Evolutionary conservation across 495 filamentous ascomycete genomes (phyloP).

Genomic region (Thermothielavioides terrestris): DNA sequence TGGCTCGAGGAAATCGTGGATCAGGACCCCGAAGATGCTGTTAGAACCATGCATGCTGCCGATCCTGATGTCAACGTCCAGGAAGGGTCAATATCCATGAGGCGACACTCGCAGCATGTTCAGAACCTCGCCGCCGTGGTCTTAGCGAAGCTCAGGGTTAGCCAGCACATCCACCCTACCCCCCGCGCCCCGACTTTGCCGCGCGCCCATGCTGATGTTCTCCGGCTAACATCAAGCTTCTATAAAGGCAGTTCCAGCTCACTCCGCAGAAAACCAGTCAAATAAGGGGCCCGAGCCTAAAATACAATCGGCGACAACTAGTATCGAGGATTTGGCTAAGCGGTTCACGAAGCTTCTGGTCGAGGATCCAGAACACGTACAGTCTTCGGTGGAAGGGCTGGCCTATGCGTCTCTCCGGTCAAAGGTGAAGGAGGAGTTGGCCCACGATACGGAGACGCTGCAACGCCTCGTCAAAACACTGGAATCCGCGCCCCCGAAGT

Average conservation of each 20-base stretch:
- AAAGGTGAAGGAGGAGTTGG: slow-evolving; percentile 70
- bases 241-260: slow-evolving; percentile 47
- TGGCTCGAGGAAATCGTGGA: slow-evolving; percentile 77
- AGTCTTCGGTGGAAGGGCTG: slow-evolving; percentile 80
- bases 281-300: slow-evolving; percentile 35
- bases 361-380: slow-evolving; percentile 45
- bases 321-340: slow-evolving; percentile 61
- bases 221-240: slow-evolving; percentile 43
- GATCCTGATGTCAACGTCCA: slow-evolving; percentile 30
- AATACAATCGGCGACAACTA: slow-evolving; percentile 43
- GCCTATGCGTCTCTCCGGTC: slow-evolving; percentile 82
- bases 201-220: slow-evolving; percentile 17
- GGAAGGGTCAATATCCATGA: slow-evolving; percentile 39
- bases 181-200: slow-evolving; percentile 8
- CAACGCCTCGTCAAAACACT: slow-evolving; percentile 57
- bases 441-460: slow-evolving; percentile 56
- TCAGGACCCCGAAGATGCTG: slow-evolving; percentile 52
- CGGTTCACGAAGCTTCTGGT: slow-evolving; percentile 73
- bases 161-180: slow-evolving; percentile 17
- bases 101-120: slow-evolving; percentile 42
- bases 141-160: slow-evolving; percentile 63
- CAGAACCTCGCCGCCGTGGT: slow-evolving; percentile 72
- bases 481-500: slow-evolving; percentile 48
- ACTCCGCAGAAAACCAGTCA: slow-evolving; percentile 18
- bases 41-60: slow-evolving; percentile 37